phyloP scores from a whole-genome alignment of 1,284 basidiomycete species.

The Xerocomus subilludens region DNA sequence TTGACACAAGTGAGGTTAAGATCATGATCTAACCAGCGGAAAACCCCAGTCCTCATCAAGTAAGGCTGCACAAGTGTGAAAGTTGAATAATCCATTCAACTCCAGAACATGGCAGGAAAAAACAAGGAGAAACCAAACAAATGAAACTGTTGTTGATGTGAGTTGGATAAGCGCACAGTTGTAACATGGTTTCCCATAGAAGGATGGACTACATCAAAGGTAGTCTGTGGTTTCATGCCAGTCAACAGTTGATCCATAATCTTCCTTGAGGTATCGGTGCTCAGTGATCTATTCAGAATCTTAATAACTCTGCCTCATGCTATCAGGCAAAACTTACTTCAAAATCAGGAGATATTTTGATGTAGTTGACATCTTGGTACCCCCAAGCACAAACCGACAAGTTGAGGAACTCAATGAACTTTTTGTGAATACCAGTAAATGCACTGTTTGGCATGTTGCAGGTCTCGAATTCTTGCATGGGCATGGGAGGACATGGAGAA shows the following conservation, averaged over 20 bases:
- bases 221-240: neutral
- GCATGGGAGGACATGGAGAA: neutral
- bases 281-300: neutral
- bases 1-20: neutral
- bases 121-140: slow-evolving; percentile 8
- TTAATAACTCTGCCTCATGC: neutral
- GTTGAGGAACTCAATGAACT: neutral
- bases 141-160: neutral
- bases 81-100: neutral
- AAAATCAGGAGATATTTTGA: neutral
- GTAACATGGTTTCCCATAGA: slow-evolving; percentile 7
- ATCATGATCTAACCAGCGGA: neutral
- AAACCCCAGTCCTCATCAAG: neutral
- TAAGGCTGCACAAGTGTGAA: slow-evolving; percentile 17
- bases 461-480: neutral
- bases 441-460: neutral
- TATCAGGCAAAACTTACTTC: neutral
- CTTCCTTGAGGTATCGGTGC: neutral
- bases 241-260: neutral
- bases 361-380: neutral
- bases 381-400: neutral
- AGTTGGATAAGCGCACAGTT: slow-evolving; percentile 14
- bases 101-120: slow-evolving; percentile 8
- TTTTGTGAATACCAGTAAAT: neutral
- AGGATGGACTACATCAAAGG: neutral